A percentile compares a stretch with the other conserved stretches of the same genome.
These are phyloP conservation scores for Sutorius eximius DNA, from an alignment of 1,284 basidiomycete genomes.

Conservation along the genomic window DNA sequence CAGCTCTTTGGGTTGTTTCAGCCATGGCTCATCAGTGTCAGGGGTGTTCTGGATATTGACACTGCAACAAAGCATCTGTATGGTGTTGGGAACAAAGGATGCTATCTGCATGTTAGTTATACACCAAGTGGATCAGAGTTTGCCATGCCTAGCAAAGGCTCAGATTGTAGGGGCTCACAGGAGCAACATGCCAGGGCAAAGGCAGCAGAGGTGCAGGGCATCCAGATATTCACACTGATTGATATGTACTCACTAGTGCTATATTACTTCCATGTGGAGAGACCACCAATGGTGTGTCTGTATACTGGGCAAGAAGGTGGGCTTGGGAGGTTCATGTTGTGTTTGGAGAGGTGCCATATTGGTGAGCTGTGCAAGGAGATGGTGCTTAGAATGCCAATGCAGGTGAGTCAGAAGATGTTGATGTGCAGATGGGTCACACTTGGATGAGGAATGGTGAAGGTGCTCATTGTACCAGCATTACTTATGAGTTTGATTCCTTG, in stretches of 20 bases:
- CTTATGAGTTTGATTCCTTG: no score
- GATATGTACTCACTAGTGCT: slow-evolving; percentile 16
- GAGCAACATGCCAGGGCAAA: not conserved
- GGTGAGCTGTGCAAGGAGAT: slow-evolving; percentile 22
- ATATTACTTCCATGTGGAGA: slow-evolving; percentile 20
- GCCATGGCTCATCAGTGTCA: slow-evolving; percentile 19
- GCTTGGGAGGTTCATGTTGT: slow-evolving; percentile 23
- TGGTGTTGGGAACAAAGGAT: slow-evolving; percentile 4
- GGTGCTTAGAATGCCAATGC: slow-evolving; percentile 20
- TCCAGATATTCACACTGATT: slow-evolving; percentile 11
- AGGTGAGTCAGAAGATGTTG: not conserved
- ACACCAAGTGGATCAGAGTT: slow-evolving; percentile 17
- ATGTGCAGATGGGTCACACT: not conserved
- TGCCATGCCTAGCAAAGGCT: not conserved
- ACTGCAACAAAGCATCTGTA: slow-evolving; percentile 10
- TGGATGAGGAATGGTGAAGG: not conserved
- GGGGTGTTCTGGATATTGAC: slow-evolving; percentile 11
- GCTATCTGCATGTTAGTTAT: slow-evolving; percentile 1
- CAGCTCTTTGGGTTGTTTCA: no score
- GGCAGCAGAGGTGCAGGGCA: not conserved
- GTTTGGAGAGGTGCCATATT: slow-evolving; percentile 17
- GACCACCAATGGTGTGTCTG: slow-evolving; percentile 21
- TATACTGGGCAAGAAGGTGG: slow-evolving; percentile 20
- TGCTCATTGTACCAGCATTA: no score
- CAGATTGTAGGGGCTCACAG: not conserved